Percentiles rank a stretch among this genome's conserved stretches.
Conservation (phyloP, 164 flowering plant genomes). For the Brasenia schreberi region DNA sequence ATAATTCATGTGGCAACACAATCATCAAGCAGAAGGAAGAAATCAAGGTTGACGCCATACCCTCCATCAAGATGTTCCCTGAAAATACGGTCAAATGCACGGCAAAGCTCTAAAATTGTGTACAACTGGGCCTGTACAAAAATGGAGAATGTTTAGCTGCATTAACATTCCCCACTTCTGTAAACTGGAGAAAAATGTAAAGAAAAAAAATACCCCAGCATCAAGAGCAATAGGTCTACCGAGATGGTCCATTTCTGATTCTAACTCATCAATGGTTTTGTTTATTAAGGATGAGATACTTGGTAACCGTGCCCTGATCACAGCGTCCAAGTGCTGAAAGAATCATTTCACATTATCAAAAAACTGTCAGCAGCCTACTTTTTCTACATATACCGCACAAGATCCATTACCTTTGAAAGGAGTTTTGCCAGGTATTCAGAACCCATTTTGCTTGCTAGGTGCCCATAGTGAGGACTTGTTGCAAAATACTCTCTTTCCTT, state of each 20-base stretch:
- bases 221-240: conserved; percentile 67
- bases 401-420: conserved; percentile 39
- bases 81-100: conserved; percentile 74
- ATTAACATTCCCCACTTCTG: not conserved
- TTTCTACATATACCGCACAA: not conserved
- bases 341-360: conserved; percentile 1
- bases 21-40: not conserved
- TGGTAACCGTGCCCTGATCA: conserved; percentile 52
- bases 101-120: conserved; percentile 70
- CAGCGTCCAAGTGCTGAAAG: conserved; percentile 64
- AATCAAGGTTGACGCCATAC: conserved; percentile 17
- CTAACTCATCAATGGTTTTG: conserved; percentile 56
- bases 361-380: not conserved
- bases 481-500: conserved; percentile 70
- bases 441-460: conserved; percentile 66
- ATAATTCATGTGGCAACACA: not conserved
- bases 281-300: conserved; percentile 45
- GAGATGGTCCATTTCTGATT: conserved; percentile 46
- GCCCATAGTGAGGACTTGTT: conserved; percentile 67
- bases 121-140: conserved; percentile 66
- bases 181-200: not conserved
- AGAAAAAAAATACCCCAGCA: conserved; percentile 48
- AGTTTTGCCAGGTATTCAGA: conserved; percentile 81
- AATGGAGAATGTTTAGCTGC: not conserved
- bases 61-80: conserved; percentile 90